phyloP scores from a whole-genome alignment of 1,284 basidiomycete genomes.

The Xerocomus nothofagi region DNA sequence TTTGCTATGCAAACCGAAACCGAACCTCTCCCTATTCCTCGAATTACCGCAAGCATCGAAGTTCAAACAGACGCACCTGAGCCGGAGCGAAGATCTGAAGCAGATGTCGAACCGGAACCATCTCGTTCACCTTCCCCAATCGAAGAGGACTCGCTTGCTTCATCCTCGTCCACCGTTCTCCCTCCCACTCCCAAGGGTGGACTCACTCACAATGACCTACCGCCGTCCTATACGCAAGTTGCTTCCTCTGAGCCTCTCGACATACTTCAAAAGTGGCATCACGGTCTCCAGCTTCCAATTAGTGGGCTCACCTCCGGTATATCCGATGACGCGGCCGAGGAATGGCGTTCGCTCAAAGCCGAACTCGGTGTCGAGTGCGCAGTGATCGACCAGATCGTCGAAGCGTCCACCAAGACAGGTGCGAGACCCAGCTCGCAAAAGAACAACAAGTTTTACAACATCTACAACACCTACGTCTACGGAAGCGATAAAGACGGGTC shows the following conservation, averaged over 20 bases:
- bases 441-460: slow-evolving; percentile 70
- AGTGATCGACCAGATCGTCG: slow-evolving; percentile 73
- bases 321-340: slow-evolving; percentile 60
- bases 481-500: slow-evolving; percentile 38
- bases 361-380: slow-evolving; percentile 73
- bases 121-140: slow-evolving; percentile 43
- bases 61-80: slow-evolving; percentile 60
- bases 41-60: slow-evolving; percentile 46
- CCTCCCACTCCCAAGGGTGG: slow-evolving; percentile 63
- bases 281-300: slow-evolving; percentile 59
- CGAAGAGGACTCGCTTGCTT: slow-evolving; percentile 58
- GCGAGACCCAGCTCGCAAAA: slow-evolving; percentile 35
- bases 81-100: slow-evolving; percentile 33
- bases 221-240: slow-evolving; percentile 67
- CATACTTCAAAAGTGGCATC: slow-evolving; percentile 67
- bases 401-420: slow-evolving; percentile 46
- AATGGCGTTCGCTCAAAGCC: slow-evolving; percentile 74
- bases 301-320: slow-evolving; percentile 51
- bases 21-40: slow-evolving; percentile 35
- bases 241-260: slow-evolving; percentile 54
- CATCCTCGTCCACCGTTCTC: slow-evolving; percentile 67
- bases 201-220: slow-evolving; percentile 49
- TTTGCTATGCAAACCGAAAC: slow-evolving; percentile 36
- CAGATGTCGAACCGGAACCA: slow-evolving; percentile 26
- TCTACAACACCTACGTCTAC: slow-evolving; percentile 81